Percentiles rank a stretch among this genome's conserved stretches.
These are phyloP conservation scores for Paramyrothecium sp. DNA, from an alignment of 2,329 filamentous ascomycete genomes.

Conservation along the genomic window DNA sequence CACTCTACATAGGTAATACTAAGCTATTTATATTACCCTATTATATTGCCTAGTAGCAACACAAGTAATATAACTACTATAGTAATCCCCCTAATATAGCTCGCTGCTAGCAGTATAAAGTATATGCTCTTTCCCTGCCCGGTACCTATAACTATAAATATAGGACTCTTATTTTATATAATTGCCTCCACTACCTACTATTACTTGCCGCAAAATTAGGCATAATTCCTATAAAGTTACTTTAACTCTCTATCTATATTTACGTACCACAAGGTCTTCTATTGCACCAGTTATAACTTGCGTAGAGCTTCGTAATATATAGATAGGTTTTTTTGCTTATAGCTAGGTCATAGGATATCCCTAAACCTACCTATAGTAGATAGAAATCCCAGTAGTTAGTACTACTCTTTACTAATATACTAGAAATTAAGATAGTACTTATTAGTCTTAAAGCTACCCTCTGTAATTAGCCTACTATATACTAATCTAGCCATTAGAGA, in stretches of 20 bases:
- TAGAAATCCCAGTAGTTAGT: no score
- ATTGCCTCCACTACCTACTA: neutral
- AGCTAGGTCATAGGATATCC: neutral
- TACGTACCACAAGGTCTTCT: neutral
- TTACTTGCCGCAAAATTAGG: neutral
- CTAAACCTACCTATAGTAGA: neutral
- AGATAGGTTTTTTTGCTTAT: neutral
- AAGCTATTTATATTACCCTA: no score
- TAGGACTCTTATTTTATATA: no score
- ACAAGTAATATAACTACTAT: no score
- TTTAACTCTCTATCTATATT: constrained; percentile 1
- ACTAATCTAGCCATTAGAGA: constrained; percentile 1
- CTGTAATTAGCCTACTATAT: constrained; percentile 1
- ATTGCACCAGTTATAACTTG: neutral
- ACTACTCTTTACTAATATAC: no score
- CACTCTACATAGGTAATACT: no score
- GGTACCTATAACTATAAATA: no score
- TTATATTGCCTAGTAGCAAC: no score
- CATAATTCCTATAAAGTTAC: neutral
- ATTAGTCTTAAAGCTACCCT: constrained; percentile 4
- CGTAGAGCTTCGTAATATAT: neutral
- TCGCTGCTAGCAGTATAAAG: no score
- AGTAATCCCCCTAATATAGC: no score
- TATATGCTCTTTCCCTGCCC: no score
- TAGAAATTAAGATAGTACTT: no score